A percentile compares a stretch with the other conserved stretches of the same genome.
Evolutionary conservation across 2,329 filamentous ascomycete species (phyloP).

Genomic region (Penicillium sp.): DNA sequence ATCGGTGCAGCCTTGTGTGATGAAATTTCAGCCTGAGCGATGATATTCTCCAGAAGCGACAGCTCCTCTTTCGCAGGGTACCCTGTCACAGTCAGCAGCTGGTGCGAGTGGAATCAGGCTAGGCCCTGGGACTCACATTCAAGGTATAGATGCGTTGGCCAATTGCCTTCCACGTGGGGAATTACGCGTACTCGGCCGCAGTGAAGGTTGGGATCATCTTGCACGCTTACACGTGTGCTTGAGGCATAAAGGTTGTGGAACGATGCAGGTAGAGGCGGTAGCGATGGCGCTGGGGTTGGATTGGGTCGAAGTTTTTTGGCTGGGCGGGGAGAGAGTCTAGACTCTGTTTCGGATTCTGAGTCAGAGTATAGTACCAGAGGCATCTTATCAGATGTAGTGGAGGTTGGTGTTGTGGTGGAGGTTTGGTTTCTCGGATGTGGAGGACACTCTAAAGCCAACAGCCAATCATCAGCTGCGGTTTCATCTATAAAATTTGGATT

Average conservation of each 20-base stretch:
- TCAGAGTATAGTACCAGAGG: slow-evolving; percentile 65
- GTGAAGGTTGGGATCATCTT: slow-evolving; percentile 81
- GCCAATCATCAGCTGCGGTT: background rate
- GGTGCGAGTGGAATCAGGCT: background rate
- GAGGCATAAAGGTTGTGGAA: slow-evolving; percentile 92
- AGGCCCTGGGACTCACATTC: slow-evolving; percentile 68
- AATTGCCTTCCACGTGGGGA: slow-evolving; percentile 84
- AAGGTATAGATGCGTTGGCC: slow-evolving; percentile 89
- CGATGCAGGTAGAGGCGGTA: slow-evolving; percentile 73
- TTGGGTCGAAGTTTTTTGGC: slow-evolving; percentile 27
- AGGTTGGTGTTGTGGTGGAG: background rate
- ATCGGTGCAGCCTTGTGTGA: slow-evolving; percentile 40
- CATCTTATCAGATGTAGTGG: slow-evolving; percentile 43
- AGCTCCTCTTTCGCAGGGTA: slow-evolving; percentile 41
- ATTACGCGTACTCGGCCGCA: slow-evolving; percentile 77
- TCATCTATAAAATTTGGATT: background rate
- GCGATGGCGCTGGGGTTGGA: slow-evolving; percentile 28
- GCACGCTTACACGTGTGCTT: slow-evolving; percentile 70
- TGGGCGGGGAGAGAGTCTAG: slow-evolving; percentile 16
- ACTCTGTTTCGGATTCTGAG: slow-evolving; percentile 41
- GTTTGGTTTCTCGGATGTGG: slow-evolving; percentile 1
- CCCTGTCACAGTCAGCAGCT: slow-evolving; percentile 34
- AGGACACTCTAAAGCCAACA: background rate
- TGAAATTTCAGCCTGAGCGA: slow-evolving; percentile 36
- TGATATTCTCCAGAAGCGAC: slow-evolving; percentile 29